Conservation (phyloP, 2,329 filamentous ascomycete genomes). For the Ophiostoma sp. region DNA sequence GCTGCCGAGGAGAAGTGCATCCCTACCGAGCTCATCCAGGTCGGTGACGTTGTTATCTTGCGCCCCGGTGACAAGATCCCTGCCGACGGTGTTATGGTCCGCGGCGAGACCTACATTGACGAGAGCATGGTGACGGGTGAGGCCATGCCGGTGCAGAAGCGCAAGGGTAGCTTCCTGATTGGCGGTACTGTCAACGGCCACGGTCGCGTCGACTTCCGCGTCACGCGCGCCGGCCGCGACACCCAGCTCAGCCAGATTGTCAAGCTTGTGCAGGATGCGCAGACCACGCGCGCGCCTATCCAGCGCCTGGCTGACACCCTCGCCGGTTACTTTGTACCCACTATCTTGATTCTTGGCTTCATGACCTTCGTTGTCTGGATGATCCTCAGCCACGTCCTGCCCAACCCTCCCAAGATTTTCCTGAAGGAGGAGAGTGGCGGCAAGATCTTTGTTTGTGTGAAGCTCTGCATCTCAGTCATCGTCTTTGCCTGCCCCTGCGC, state of each 20-base stretch:
- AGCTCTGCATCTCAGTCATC: constrained; percentile 97
- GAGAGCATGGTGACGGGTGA: constrained; percentile 99
- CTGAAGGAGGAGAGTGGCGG: constrained; percentile 77
- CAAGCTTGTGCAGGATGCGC: constrained; percentile 95
- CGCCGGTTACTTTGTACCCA: constrained; percentile 90
- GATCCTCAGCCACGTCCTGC: constrained; percentile 82
- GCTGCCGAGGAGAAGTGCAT: constrained; percentile 81
- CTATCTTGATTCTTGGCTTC: constrained; percentile 80
- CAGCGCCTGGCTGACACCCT: constrained; percentile 88
- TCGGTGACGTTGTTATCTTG: constrained; percentile 89
- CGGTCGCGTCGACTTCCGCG: constrained; percentile 86
- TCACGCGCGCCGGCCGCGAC: constrained; percentile 88
- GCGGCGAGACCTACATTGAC: constrained; percentile 90
- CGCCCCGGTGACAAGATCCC: constrained; percentile 96
- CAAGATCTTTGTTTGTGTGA: constrained; percentile 92
- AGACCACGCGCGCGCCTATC: constrained; percentile 91
- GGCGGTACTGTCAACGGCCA: constrained; percentile 95
- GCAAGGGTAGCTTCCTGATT: constrained; percentile 74
- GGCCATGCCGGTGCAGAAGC: constrained; percentile 91
- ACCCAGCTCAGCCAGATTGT: constrained; percentile 98
- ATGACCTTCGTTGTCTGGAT: constrained; percentile 91
- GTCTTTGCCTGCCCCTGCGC: constrained; percentile 98
- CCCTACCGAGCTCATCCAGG: constrained; percentile 89
- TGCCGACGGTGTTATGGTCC: constrained; percentile 82
- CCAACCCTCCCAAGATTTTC: constrained; percentile 87